Evolutionary conservation across 495 filamentous ascomycete species (phyloP).

Genomic region (Choiromyces venosus): DNA sequence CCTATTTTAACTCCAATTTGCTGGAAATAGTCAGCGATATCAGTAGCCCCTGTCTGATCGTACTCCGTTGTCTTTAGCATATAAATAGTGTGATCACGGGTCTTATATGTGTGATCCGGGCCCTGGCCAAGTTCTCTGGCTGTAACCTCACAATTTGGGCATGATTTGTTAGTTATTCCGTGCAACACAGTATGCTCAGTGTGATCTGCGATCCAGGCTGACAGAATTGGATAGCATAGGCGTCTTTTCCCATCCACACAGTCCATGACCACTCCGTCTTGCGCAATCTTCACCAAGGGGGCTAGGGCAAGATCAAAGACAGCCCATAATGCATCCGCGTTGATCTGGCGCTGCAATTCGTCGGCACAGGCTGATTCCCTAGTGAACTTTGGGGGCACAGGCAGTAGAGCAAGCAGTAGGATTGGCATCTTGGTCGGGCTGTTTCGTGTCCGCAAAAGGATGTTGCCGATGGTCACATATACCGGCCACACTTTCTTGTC

Average conservation of each 20-base stretch:
- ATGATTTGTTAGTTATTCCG: not conserved
- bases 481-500: no score
- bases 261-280: not conserved
- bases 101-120: not conserved
- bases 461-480: no score
- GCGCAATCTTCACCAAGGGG: no score
- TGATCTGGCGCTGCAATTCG: no score
- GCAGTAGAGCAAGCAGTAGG: no score
- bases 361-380: no score
- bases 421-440: no score
- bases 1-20: not conserved
- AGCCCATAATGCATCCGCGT: no score
- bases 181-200: conserved; percentile 5
- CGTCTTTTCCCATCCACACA: not conserved
- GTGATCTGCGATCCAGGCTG: conserved; percentile 9
- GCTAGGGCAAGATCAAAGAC: no score
- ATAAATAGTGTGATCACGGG: not conserved
- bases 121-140: not conserved
- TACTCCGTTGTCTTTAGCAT: not conserved
- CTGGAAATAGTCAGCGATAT: not conserved
- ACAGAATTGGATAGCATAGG: conserved; percentile 1
- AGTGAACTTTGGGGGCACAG: no score
- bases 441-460: no score
- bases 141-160: conserved; percentile 3
- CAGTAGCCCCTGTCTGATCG: not conserved